A percentile compares a stretch with the other conserved stretches of the same genome.
phyloP scores from a whole-genome alignment of 2,329 filamentous ascomycete species.

The Dryadomyces quercivorus region DNA sequence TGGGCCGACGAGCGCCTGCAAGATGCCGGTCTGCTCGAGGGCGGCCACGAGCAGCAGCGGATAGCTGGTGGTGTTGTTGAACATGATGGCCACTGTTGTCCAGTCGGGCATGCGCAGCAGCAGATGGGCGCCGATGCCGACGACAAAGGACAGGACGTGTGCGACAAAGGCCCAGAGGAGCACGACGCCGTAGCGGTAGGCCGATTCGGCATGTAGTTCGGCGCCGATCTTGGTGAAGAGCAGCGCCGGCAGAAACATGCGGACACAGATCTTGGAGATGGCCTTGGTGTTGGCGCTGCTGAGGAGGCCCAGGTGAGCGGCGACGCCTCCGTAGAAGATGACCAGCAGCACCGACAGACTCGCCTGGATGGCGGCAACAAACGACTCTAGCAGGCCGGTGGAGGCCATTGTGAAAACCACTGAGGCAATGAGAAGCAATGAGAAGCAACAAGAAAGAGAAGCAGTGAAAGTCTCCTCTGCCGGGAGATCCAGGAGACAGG shows the following conservation, averaged over 20 bases:
- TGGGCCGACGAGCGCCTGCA: slow-evolving; percentile 30
- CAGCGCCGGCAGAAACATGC: slow-evolving; percentile 32
- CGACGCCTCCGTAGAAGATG: slow-evolving; percentile 29
- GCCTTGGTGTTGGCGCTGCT: slow-evolving; percentile 22
- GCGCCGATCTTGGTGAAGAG: slow-evolving; percentile 32
- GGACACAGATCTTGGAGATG: slow-evolving; percentile 33
- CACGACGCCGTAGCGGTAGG: slow-evolving; percentile 24
- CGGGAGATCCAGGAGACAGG: too few relatives aligned
- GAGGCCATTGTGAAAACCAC: slow-evolving; percentile 10
- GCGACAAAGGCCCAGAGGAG: slow-evolving; percentile 28
- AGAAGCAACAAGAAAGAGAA: too few relatives aligned
- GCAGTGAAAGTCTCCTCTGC: too few relatives aligned
- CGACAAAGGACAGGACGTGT: slow-evolving; percentile 25
- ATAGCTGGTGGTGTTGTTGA: slow-evolving; percentile 36
- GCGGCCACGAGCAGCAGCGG: slow-evolving; percentile 31
- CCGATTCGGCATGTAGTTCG: slow-evolving; percentile 24
- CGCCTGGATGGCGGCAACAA: slow-evolving; percentile 33
- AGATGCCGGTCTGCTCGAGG: slow-evolving; percentile 39
- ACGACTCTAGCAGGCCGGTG: slow-evolving; percentile 22
- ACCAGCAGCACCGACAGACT: slow-evolving; percentile 33
- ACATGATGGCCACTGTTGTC: slow-evolving; percentile 31
- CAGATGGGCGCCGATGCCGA: slow-evolving; percentile 25
- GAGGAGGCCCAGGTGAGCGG: slow-evolving; percentile 26
- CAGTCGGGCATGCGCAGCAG: slow-evolving; percentile 30
- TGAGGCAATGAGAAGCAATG: neutral